A percentile compares a stretch with the other conserved stretches of the same genome.
Conservation (phyloP, 148 eudicot genomes). For the Arbutus unedo region DNA sequence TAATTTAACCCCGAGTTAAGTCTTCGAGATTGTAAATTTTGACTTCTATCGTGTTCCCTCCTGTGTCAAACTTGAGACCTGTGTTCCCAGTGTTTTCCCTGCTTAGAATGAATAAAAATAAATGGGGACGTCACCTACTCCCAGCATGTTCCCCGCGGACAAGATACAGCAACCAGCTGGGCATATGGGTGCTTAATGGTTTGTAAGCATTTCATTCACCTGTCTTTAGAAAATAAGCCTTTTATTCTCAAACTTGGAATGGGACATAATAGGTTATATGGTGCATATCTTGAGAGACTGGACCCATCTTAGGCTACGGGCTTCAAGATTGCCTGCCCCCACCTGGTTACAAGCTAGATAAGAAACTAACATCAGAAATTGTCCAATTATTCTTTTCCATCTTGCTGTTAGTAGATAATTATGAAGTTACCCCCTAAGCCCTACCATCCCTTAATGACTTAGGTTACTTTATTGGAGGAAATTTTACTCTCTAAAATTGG, state of each 20-base stretch:
- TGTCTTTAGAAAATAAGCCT: not conserved
- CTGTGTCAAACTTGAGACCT: not conserved
- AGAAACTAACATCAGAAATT: not conserved
- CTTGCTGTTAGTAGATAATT: not conserved
- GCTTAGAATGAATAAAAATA: not conserved
- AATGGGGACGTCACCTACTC: not conserved
- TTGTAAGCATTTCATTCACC: not conserved
- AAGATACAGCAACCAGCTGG: not conserved
- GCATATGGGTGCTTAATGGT: not conserved
- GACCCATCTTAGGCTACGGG: not conserved
- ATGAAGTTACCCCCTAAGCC: not conserved
- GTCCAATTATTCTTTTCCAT: not conserved
- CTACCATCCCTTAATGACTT: not conserved
- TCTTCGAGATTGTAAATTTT: not conserved
- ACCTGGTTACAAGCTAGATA: not conserved
- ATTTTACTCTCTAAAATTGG: not conserved
- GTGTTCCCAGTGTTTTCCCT: not conserved
- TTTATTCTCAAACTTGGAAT: not conserved
- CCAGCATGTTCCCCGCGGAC: not conserved
- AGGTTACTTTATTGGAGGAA: not conserved
- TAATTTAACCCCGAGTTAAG: not conserved
- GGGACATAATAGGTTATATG: not conserved
- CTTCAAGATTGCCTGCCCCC: not conserved
- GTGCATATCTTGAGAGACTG: constrained; percentile 1
- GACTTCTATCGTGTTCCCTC: not conserved